Evolutionary conservation across 2,329 filamentous ascomycete species (phyloP).

Genomic region (Drechslera avenae): DNA sequence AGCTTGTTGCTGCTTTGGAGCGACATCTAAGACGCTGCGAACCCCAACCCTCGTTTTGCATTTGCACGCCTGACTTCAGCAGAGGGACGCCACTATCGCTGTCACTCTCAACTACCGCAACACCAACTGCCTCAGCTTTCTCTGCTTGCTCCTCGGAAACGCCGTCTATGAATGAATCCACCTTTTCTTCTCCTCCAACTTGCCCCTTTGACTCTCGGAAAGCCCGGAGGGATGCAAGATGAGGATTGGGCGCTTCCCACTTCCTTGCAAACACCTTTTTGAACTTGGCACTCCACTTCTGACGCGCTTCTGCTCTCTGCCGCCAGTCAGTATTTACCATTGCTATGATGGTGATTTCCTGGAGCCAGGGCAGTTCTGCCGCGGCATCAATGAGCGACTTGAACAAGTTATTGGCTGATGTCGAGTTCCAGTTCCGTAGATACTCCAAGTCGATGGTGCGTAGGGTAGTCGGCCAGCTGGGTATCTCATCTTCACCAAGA

Average conservation of each 20-base stretch:
- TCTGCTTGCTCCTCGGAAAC: conserved; percentile 13
- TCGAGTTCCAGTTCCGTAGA: conserved; percentile 73
- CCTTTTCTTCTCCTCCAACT: conserved; percentile 5
- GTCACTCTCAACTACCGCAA: conserved; percentile 10
- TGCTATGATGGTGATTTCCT: conserved; percentile 69
- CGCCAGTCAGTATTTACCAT: conserved; percentile 82
- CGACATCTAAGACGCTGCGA: conserved; percentile 40
- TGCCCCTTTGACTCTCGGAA: conserved; percentile 49
- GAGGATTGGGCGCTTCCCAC: conserved; percentile 50
- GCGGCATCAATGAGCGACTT: conserved; percentile 77
- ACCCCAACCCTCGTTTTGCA: conserved; percentile 36
- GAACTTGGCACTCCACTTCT: conserved; percentile 75
- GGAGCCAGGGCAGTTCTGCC: conserved; percentile 66
- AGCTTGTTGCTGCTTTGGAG: conserved; percentile 29
- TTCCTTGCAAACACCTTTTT: conserved; percentile 67
- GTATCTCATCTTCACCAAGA: conserved; percentile 66
- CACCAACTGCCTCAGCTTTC: background rate
- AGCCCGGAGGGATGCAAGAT: conserved; percentile 52
- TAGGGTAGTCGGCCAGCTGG: conserved; percentile 77
- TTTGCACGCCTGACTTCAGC: conserved; percentile 22
- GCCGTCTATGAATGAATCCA: conserved; percentile 35
- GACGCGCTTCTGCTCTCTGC: conserved; percentile 77
- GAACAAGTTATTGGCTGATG: conserved; percentile 77
- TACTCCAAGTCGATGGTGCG: conserved; percentile 75
- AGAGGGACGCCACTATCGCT: conserved; percentile 39